Evolutionary conservation across 257 asterid genomes (phyloP).

Genomic region (Osmanthus fragrans): DNA sequence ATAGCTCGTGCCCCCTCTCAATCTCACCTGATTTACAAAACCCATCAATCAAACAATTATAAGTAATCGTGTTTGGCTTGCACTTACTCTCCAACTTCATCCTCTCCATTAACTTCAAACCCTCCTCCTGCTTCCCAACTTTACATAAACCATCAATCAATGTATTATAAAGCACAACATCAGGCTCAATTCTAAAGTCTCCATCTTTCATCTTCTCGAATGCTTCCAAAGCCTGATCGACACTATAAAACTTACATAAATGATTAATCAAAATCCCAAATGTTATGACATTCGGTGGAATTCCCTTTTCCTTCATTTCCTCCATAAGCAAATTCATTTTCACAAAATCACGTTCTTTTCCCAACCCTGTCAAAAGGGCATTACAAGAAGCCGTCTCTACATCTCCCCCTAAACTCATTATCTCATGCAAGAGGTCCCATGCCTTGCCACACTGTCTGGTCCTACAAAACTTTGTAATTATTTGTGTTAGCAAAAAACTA

Average conservation of each 20-base stretch:
- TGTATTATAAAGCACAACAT: constrained; percentile 61
- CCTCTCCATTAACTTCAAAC: constrained; percentile 56
- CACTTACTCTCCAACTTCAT: constrained; percentile 50
- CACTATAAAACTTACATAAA: constrained; percentile 57
- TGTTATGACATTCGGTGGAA: constrained; percentile 58
- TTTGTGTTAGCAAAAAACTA: constrained; percentile 38
- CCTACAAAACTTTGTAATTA: constrained; percentile 54
- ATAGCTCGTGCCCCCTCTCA: constrained; percentile 56
- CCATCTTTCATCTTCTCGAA: constrained; percentile 61
- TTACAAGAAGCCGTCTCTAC: constrained; percentile 55
- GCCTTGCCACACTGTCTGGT: constrained; percentile 48
- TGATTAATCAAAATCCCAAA: constrained; percentile 69
- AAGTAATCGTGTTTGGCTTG: constrained; percentile 57
- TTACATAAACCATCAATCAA: constrained; percentile 82
- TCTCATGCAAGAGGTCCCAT: constrained; percentile 60
- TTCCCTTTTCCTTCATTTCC: constrained; percentile 73
- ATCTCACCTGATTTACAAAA: constrained; percentile 77
- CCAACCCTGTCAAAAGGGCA: constrained; percentile 57
- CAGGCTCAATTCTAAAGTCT: constrained; percentile 51
- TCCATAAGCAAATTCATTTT: constrained; percentile 73
- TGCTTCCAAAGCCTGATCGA: constrained; percentile 73
- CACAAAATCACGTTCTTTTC: constrained; percentile 39
- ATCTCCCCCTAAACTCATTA: constrained; percentile 45
- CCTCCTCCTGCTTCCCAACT: constrained; percentile 84
- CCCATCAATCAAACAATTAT: constrained; percentile 75